A percentile compares a stretch with the other conserved stretches of the same genome.
These are phyloP conservation scores for Tetradesmus obliquus DNA, from an alignment of 139 green algal genomes.

Conservation along the genomic window DNA sequence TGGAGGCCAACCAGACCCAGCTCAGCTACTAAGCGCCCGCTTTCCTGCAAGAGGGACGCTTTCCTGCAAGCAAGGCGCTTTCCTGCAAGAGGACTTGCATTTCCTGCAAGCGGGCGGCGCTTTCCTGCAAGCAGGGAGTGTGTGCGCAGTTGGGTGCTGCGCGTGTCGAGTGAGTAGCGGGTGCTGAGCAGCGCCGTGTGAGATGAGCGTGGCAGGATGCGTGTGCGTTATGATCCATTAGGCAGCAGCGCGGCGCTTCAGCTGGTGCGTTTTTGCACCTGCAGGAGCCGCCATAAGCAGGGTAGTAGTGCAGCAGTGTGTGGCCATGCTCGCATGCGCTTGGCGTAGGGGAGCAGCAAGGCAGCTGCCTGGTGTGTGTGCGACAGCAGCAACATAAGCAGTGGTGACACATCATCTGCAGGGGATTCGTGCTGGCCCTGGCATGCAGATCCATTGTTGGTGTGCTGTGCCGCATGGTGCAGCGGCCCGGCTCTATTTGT, in stretches of 20 bases:
- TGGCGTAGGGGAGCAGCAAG: not conserved
- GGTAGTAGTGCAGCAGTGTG: not conserved
- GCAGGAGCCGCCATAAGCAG: not conserved
- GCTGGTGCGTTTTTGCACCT: not conserved
- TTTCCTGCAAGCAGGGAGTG: not conserved
- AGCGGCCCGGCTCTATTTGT: not conserved
- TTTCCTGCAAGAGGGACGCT: not conserved
- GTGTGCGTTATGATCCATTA: not conserved
- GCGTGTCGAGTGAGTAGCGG: not conserved
- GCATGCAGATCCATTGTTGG: not conserved
- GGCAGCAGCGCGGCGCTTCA: not conserved
- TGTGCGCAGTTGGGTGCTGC: not conserved
- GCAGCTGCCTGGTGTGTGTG: not conserved
- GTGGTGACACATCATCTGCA: not conserved
- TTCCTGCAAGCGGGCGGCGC: not conserved
- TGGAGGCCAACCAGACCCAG: constrained; percentile 13
- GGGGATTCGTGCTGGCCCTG: not conserved
- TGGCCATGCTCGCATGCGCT: not conserved
- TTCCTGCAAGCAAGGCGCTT: not conserved
- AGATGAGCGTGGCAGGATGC: not conserved
- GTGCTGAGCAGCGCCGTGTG: not conserved
- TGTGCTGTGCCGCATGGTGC: not conserved
- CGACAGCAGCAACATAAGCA: not conserved
- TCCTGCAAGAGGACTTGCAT: not conserved
- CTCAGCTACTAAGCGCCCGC: constrained; percentile 29